Evolutionary conservation across 192 early-diverging fungal species (phyloP).

Genomic region (Chytriomyces sp.): DNA sequence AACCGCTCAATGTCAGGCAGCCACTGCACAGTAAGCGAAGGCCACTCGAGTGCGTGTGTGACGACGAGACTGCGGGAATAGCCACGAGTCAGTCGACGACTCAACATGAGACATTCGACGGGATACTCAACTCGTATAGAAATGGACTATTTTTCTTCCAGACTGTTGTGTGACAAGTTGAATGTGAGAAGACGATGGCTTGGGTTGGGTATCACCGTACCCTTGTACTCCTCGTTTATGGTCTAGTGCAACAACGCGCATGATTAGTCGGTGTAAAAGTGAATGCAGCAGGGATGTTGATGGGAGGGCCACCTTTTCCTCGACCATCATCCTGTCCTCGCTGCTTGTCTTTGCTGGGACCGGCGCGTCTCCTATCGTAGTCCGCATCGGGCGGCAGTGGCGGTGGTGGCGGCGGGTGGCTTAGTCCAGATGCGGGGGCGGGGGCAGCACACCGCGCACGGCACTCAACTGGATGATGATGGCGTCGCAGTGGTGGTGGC

Average conservation of each 20-base stretch:
- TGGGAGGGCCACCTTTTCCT: slow-evolving; percentile 40
- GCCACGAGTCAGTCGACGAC: neutral
- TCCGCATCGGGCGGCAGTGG: too few relatives aligned
- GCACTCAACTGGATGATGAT: too few relatives aligned
- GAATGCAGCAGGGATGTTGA: neutral
- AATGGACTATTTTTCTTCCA: slow-evolving; percentile 99
- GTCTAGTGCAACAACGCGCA: slow-evolving; percentile 1
- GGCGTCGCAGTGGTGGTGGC: too few relatives aligned
- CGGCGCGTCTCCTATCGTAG: too few relatives aligned
- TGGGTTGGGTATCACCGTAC: neutral
- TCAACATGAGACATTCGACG: neutral
- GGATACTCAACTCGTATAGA: slow-evolving; percentile 77
- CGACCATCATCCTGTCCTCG: slow-evolving; percentile 31
- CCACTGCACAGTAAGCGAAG: slow-evolving; percentile 97
- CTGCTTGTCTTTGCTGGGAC: too few relatives aligned
- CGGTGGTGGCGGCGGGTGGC: too few relatives aligned
- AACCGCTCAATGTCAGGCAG: slow-evolving; percentile 91
- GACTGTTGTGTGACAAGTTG: slow-evolving; percentile 28
- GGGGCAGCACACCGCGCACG: too few relatives aligned
- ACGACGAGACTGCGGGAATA: slow-evolving; percentile 68
- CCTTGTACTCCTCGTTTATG: slow-evolving; percentile 39
- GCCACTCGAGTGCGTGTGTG: slow-evolving; percentile 98
- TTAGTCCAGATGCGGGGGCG: too few relatives aligned
- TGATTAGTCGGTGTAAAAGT: neutral
- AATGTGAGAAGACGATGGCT: neutral